Evolutionary conservation across 2,329 filamentous ascomycete species (phyloP).

Genomic region (Aureobasidium sp.): DNA sequence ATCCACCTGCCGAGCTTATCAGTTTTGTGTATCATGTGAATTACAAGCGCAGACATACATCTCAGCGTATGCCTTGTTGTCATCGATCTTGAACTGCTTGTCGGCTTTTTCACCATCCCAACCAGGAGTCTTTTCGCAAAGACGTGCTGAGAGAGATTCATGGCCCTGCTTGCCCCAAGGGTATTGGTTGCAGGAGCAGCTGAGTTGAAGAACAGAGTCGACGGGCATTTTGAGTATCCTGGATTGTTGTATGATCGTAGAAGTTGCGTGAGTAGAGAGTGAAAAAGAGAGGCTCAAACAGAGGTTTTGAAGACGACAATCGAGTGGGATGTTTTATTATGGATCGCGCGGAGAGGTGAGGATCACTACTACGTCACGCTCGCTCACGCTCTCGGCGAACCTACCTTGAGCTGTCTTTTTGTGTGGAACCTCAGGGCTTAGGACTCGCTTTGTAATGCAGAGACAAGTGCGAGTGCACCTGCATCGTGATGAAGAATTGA

Average conservation of each 20-base stretch:
- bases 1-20: constrained; percentile 49
- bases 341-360: constrained; percentile 11
- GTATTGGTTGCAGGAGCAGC: constrained; percentile 54
- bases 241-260: background rate
- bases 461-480: background rate
- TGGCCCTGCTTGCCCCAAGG: constrained; percentile 64
- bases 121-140: constrained; percentile 59
- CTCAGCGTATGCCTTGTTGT: constrained; percentile 57
- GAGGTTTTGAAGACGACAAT: background rate
- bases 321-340: constrained; percentile 1
- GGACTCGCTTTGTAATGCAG: background rate
- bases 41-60: constrained; percentile 30
- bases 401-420: constrained; percentile 1
- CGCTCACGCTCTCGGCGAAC: constrained; percentile 1
- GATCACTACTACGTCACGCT: background rate
- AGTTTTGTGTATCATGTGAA: background rate
- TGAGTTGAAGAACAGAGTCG: constrained; percentile 46
- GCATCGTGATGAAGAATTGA: background rate
- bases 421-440: background rate
- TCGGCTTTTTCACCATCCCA: constrained; percentile 25
- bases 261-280: background rate
- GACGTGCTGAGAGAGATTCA: constrained; percentile 56
- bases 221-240: constrained; percentile 33
- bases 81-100: constrained; percentile 56
- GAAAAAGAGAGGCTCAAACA: background rate